These are phyloP conservation scores for Oidiodendron maius DNA, from an alignment of 495 filamentous ascomycete species.

Conservation along the genomic window DNA sequence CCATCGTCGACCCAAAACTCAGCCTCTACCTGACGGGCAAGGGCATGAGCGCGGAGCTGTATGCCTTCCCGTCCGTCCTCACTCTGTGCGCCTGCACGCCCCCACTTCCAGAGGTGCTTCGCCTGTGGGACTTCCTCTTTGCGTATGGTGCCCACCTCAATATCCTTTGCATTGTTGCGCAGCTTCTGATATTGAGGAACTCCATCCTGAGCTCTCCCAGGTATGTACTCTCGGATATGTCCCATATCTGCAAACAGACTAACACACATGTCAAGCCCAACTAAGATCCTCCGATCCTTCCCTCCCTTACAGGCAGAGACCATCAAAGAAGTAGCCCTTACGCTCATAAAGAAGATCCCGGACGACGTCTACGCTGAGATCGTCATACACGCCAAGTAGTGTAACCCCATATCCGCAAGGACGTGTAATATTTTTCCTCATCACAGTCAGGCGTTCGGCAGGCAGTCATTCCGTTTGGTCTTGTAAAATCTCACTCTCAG, in stretches of 20 bases:
- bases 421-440: too few relatives aligned
- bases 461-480: too few relatives aligned
- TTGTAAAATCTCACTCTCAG: too few relatives aligned
- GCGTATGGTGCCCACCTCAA: slow-evolving; percentile 94
- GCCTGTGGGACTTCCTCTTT: slow-evolving; percentile 97
- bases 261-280: slow-evolving; percentile 54
- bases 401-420: too few relatives aligned
- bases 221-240: slow-evolving; percentile 45
- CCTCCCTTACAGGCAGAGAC: slow-evolving; percentile 75
- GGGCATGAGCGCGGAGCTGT: slow-evolving; percentile 84
- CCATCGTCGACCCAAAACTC: slow-evolving; percentile 86
- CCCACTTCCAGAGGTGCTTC: slow-evolving; percentile 89
- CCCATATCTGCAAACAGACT: neutral
- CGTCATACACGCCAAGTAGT: slow-evolving; percentile 73
- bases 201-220: slow-evolving; percentile 74
- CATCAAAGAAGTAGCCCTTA: slow-evolving; percentile 74
- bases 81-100: slow-evolving; percentile 95
- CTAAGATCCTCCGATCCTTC: slow-evolving; percentile 85
- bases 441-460: too few relatives aligned
- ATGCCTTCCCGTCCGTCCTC: slow-evolving; percentile 94
- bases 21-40: slow-evolving; percentile 77
- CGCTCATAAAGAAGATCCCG: slow-evolving; percentile 79
- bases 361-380: slow-evolving; percentile 85
- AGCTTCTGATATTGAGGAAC: slow-evolving; percentile 82
- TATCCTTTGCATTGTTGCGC: slow-evolving; percentile 94